Base-by-base conservation (phyloP, 1,284 basidiomycete genomes). In the Ganoderma multipileum region DNA sequence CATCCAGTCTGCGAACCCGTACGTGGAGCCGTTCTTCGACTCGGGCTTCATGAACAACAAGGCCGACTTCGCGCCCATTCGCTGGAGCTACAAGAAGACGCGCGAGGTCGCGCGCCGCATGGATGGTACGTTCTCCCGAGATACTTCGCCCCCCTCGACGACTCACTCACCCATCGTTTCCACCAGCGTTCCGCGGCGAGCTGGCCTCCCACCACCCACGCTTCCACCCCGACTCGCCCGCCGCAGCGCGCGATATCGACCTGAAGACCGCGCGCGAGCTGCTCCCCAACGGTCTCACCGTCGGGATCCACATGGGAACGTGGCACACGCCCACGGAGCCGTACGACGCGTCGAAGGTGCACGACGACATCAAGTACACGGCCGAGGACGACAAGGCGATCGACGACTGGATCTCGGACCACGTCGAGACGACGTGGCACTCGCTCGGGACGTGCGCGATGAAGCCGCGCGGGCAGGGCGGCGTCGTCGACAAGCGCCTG, bases 401-500 rank as follows among this genome's bases (percentile, higher is more conserved):
- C 75, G 90, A 91, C 76, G 85, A 91, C 73, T 91, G 89, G 89
- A 80, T 90, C 57, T 75, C 74, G 68, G 88, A 91, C 76, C 90
- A 91, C 76, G 90, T 91, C 72, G 90, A 91, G 83, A 91, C 90
- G 18, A 92, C 90, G 63, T 91, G 90, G 90, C 90, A 92, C 81
- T 89, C 87, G 76, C 82, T 92, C 78, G 86, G 86, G 85, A 79
- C 78, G 38, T 79, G 78, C 65, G 78, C 92, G 26, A 94, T 94
- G 93, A 91, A 93, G 76, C 92, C 92, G n/a, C 84, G 88, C 60
- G 84, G 86, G 70, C 80, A 92, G 77, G 93, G 92, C 59, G 93
- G 93, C 76, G 92, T 94, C 39, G 88, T 95, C 73, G 92, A 94
- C 79, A 81, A 81, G 28, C 86, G 88, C 68, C 84, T 93, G 70